A percentile compares a stretch with the other conserved stretches of the same genome.
These are phyloP conservation scores for Rhododendron vialii DNA, from an alignment of 148 eudicot genomes.

Conservation along the genomic window DNA sequence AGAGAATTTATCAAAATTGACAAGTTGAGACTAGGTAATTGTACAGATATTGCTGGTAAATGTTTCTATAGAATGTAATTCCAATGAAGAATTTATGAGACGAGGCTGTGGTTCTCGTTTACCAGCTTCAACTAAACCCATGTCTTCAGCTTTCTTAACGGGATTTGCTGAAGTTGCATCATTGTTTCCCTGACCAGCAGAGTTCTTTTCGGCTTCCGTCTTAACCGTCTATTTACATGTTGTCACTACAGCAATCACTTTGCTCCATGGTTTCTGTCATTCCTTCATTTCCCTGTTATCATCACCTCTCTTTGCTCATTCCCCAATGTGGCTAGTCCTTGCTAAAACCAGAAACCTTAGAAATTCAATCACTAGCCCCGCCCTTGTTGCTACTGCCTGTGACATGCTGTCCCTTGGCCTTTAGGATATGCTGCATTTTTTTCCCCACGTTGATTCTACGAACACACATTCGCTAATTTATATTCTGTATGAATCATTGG, in stretches of 20 bases:
- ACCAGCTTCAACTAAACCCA: neutral
- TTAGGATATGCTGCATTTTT: neutral
- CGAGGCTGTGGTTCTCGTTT: neutral
- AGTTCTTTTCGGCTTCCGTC: neutral
- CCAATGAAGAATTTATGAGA: neutral
- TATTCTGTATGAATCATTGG: neutral
- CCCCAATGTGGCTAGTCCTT: neutral
- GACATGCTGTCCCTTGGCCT: neutral
- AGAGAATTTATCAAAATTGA: neutral
- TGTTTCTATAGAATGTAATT: neutral
- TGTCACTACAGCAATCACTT: neutral
- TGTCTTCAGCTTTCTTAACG: neutral
- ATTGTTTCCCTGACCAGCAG: neutral
- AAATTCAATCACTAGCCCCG: neutral
- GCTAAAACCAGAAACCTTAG: neutral
- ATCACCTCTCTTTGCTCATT: neutral
- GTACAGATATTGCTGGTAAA: neutral
- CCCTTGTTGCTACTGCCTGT: neutral
- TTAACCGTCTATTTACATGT: neutral
- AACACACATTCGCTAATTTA: no score
- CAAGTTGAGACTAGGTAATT: neutral
- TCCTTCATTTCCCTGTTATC: neutral
- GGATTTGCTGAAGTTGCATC: neutral
- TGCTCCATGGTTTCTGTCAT: neutral
- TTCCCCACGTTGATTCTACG: neutral